phyloP scores from a whole-genome alignment of 1,284 basidiomycete species.

The Ganoderma sinense region DNA sequence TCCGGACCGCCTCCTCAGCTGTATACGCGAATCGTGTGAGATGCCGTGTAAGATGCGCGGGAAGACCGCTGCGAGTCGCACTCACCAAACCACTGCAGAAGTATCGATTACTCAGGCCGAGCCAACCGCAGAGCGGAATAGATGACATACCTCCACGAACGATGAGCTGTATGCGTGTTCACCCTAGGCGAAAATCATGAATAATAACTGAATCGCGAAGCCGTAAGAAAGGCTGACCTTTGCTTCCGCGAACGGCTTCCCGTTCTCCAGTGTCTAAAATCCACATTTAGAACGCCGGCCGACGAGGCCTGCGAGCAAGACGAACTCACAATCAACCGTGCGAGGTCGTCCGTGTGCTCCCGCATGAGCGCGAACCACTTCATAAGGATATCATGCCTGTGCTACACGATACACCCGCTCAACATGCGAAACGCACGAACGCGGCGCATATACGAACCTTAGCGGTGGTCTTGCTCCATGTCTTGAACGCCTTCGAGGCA shows the following conservation, averaged over 20 bases:
- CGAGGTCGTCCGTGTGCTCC: conserved; percentile 84
- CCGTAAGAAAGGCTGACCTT: conserved; percentile 54
- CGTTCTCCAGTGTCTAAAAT: conserved; percentile 87
- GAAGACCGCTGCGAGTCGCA: neutral
- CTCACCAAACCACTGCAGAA: conserved; percentile 78
- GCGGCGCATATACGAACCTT: conserved; percentile 59
- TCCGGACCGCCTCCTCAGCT: conserved; percentile 91
- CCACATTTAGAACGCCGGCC: neutral
- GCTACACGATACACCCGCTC: conserved; percentile 44
- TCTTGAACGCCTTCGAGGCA: conserved; percentile 78
- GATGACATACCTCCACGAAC: conserved; percentile 78
- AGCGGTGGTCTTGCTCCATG: conserved; percentile 84
- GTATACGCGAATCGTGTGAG: conserved; percentile 28
- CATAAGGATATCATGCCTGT: conserved; percentile 82
- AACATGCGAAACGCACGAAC: neutral
- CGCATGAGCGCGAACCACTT: conserved; percentile 80
- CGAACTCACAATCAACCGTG: conserved; percentile 74
- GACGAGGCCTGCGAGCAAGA: neutral
- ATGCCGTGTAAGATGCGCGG: neutral
- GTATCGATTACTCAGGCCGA: neutral
- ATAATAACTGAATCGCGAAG: neutral
- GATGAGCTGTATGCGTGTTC: conserved; percentile 86
- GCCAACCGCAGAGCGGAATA: too few species aligned
- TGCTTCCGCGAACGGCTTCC: conserved; percentile 86
- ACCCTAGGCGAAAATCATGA: conserved; percentile 51